Evolutionary conservation across 331 rosid genomes (phyloP), one percentile per base, ranked within the genome.

Genomic region (Rhamnella rubrinervis): DNA sequence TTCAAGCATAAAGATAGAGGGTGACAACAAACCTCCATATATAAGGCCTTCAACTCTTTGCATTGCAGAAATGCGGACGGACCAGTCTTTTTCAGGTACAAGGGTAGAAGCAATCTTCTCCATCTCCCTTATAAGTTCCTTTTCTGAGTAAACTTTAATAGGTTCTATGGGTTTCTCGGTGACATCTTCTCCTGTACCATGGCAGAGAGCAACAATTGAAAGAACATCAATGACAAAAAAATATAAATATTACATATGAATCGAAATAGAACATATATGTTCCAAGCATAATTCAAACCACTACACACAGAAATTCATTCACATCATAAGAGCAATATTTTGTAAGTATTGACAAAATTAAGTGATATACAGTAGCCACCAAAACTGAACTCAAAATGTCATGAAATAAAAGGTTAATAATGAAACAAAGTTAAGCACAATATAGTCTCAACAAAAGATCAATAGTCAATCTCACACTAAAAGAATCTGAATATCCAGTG

Each of bases 31-130:
- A 95, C 99, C 99, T 89, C 99, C 99, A 61, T 56, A 78, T 83
- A 95, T 86, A 82, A 95, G 93, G 53, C 90, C 96, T 83, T 95
- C 99, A 60, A 95, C 74, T 88, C 92, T 91, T 81, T 89, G 99
- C 96, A 95, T 85, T 55, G 96, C 97, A 74, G 90, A 84, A 65
- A 92, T 91, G 74, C 99, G 96, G 72, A 95, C 50, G 14, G 97
- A 89, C 99, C 99, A 95, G 65, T 95, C 99, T 82, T 91, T 95
- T 61, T 95, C 99, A 39, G 99, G 99, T 73, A 88, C 96, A 72
- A 95, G 97, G 61, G 81, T 92, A 72, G 97, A 80, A 61, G 88
- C 86, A 81, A 92, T 85, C 88, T 89, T 95, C 83, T 95, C 99
- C 65, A 95, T 19, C 84, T 95, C 99, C 88, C 97, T 82, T 68